These are phyloP conservation scores for Neofusicoccum kwambonambiense DNA, from an alignment of 2,329 filamentous ascomycete genomes.

Conservation along the genomic window DNA sequence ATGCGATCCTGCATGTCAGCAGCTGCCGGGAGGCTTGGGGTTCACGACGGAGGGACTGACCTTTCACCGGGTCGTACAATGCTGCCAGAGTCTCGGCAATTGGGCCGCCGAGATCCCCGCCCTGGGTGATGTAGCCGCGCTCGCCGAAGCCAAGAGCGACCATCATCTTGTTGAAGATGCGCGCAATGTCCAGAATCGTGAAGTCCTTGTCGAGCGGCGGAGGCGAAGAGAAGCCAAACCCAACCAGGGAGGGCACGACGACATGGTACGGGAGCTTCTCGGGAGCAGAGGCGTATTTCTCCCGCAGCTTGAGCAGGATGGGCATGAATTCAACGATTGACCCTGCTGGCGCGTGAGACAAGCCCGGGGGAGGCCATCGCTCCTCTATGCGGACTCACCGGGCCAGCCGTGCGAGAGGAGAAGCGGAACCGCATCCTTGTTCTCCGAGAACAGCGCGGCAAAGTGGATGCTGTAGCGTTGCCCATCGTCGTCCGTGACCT, in stretches of 20 bases:
- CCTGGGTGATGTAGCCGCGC: conserved; percentile 55
- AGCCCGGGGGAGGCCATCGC: too few relatives aligned
- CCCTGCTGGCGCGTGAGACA: conserved; percentile 42
- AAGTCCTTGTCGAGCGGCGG: conserved; percentile 50
- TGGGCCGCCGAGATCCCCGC: conserved; percentile 56
- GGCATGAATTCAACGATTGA: conserved; percentile 48
- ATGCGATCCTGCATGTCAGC: not conserved
- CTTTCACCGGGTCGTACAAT: conserved; percentile 25
- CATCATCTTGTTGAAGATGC: conserved; percentile 54
- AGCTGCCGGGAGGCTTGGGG: too few relatives aligned
- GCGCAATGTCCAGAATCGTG: conserved; percentile 38
- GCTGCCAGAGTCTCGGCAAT: conserved; percentile 45
- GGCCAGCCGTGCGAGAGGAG: conserved; percentile 50
- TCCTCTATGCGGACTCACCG: conserved; percentile 44
- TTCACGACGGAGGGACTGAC: conserved; percentile 22
- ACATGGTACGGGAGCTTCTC: conserved; percentile 56
- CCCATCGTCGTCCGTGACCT: conserved; percentile 42
- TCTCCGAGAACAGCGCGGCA: conserved; percentile 53
- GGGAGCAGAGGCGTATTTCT: conserved; percentile 46
- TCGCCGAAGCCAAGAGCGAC: conserved; percentile 51
- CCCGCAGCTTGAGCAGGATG: conserved; percentile 46
- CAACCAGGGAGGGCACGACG: conserved; percentile 56
- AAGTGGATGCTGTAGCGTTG: conserved; percentile 51
- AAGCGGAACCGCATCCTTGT: conserved; percentile 51
- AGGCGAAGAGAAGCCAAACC: conserved; percentile 52